Percentiles rank a stretch among this genome's conserved stretches.
Evolutionary conservation across 768 basidiomycete species (phyloP).

Genomic region (Boletus coccyginus): DNA sequence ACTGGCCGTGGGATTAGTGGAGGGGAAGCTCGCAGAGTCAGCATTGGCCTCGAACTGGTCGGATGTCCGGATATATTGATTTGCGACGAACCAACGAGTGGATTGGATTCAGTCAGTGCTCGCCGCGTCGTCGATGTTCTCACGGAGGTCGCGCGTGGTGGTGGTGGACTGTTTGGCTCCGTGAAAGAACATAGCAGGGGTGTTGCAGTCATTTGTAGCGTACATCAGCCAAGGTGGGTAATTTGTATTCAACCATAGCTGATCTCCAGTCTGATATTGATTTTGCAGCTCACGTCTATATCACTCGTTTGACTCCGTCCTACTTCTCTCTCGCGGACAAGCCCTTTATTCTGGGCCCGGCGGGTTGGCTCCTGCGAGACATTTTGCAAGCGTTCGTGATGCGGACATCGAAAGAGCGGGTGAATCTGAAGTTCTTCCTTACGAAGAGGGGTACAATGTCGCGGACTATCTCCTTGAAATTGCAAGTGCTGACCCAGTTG

Average conservation of each 20-base stretch:
- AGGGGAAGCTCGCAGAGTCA: constrained; percentile 87
- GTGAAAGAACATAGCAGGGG: constrained; percentile 44
- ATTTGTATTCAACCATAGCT: neutral
- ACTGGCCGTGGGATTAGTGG: constrained; percentile 84
- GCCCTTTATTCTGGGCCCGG: constrained; percentile 81
- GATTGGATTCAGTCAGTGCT: constrained; percentile 87
- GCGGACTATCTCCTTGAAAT: constrained; percentile 92
- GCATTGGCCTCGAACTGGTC: constrained; percentile 87
- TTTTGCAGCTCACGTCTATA: constrained; percentile 69
- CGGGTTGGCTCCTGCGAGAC: constrained; percentile 60
- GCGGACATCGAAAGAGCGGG: constrained; percentile 34
- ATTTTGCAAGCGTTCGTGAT: constrained; percentile 47
- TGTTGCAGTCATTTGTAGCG: constrained; percentile 81
- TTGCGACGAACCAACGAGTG: constrained; percentile 82
- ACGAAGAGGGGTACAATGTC: constrained; percentile 82
- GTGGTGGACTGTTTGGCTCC: constrained; percentile 23
- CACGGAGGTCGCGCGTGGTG: constrained; percentile 62
- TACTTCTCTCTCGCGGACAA: constrained; percentile 75
- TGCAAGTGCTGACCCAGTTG: constrained; percentile 62
- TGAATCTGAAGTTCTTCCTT: constrained; percentile 42
- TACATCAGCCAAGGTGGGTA: constrained; percentile 79
- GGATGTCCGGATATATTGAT: constrained; percentile 82
- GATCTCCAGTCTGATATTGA: neutral
- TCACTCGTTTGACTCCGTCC: constrained; percentile 78
- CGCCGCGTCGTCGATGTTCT: constrained; percentile 76